Evolutionary conservation across 495 filamentous ascomycete species (phyloP).

Genomic region (Penicillium paxilli): DNA sequence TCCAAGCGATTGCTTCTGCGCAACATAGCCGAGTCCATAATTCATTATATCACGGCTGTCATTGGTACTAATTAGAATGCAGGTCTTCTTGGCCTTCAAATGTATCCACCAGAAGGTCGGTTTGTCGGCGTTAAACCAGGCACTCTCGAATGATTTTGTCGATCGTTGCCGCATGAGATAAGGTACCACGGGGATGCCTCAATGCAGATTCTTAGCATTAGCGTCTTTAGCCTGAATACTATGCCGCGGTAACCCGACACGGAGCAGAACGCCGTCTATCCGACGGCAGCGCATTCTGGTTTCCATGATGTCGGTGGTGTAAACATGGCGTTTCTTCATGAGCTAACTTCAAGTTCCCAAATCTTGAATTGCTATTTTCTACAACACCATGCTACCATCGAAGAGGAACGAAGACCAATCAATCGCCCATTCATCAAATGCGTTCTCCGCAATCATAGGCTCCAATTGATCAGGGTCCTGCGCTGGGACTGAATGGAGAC

Average conservation of each 20-base stretch:
- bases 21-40: background rate
- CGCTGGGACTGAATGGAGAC: background rate
- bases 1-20: background rate
- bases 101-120: background rate
- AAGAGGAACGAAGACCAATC: background rate
- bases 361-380: background rate
- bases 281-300: no score
- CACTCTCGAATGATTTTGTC: background rate
- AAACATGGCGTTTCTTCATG: no score
- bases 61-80: background rate
- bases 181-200: background rate
- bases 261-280: background rate
- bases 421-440: background rate
- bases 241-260: background rate
- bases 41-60: background rate
- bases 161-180: conserved; percentile 5
- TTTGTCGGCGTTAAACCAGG: background rate
- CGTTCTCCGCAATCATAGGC: background rate
- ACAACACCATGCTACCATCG: background rate
- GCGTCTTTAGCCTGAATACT: background rate
- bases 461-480: background rate
- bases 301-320: no score
- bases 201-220: background rate
- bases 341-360: background rate
- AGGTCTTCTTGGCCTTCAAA: background rate